phyloP scores from a whole-genome alignment of 306 rosid species.

The Potentilla sterilis region DNA sequence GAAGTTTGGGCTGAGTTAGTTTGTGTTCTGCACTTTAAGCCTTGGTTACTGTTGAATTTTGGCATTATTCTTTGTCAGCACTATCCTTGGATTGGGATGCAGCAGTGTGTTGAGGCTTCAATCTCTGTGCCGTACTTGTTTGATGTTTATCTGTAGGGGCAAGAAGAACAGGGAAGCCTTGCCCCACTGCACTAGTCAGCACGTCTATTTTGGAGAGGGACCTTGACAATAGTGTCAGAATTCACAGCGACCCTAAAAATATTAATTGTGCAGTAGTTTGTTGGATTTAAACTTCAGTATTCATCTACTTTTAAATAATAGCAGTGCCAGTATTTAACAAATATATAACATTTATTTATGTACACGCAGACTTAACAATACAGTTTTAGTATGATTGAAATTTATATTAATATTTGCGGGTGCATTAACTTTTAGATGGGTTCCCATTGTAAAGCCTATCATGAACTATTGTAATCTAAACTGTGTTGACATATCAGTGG shows the following conservation, averaged over 20 bases:
- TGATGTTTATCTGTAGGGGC: background rate
- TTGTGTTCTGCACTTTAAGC: background rate
- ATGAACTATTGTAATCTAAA: background rate
- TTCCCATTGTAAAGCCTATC: background rate
- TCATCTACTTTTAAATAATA: background rate
- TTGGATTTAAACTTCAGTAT: background rate
- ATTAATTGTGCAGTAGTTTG: background rate
- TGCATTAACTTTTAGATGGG: background rate
- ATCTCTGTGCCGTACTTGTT: background rate
- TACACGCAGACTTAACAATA: background rate
- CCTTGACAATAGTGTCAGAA: background rate
- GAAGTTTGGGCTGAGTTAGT: background rate
- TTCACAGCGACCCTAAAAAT: background rate
- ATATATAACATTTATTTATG: background rate
- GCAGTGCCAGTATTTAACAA: no score
- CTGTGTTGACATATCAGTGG: background rate
- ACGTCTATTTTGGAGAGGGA: background rate
- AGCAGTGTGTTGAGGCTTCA: background rate
- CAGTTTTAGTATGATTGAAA: background rate
- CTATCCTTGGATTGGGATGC: background rate
- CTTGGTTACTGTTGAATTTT: background rate
- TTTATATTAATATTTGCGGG: background rate
- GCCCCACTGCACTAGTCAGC: background rate
- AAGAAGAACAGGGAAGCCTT: background rate
- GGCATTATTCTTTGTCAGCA: background rate